These are phyloP conservation scores for Aethionema arabicum DNA, from an alignment of 345 rosid genomes.

Conservation along the genomic window DNA sequence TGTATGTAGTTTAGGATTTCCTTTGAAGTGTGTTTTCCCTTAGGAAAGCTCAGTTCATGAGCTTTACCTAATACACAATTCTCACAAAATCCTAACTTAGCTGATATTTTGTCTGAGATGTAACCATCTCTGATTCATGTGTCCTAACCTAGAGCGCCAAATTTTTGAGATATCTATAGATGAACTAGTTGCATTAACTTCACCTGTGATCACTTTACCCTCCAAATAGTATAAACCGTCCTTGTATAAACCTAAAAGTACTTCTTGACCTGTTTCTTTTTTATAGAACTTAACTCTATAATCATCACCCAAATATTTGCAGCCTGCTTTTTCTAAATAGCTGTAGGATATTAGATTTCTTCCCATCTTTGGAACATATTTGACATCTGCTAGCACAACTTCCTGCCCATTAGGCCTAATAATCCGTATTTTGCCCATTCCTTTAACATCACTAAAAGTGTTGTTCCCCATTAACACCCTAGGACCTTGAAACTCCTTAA, in stretches of 20 bases:
- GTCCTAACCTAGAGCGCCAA: background rate
- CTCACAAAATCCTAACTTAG: background rate
- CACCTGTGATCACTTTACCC: too few species aligned
- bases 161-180: too few species aligned
- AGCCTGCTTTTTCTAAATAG: background rate
- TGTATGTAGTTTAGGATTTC: background rate
- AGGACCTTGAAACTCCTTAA: too few species aligned
- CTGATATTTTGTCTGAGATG: too few species aligned
- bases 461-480: too few species aligned
- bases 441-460: too few species aligned
- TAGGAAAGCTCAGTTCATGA: background rate
- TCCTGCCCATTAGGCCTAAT: too few species aligned
- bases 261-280: background rate
- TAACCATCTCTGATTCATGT: background rate
- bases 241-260: background rate
- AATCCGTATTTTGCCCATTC: too few species aligned
- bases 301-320: background rate
- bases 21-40: background rate
- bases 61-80: background rate
- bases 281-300: background rate
- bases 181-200: too few species aligned
- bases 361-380: background rate
- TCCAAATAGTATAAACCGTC: background rate
- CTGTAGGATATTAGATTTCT: background rate
- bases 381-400: background rate